Base-by-base conservation (phyloP, 1,284 basidiomycete genomes). In the Peniophora sp. region DNA sequence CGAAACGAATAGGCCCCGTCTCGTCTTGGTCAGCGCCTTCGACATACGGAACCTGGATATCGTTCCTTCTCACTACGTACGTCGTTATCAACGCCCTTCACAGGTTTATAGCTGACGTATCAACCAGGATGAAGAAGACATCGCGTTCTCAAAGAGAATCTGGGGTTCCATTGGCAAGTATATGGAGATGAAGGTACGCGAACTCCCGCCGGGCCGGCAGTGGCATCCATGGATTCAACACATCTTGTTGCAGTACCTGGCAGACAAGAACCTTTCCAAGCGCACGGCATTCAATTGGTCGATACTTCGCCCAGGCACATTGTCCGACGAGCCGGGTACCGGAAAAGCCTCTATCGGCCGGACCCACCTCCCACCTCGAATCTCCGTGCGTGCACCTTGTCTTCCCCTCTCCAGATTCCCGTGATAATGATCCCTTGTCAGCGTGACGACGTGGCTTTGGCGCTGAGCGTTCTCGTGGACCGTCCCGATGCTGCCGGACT, bases 241-340 rank as follows among this genome's bases (percentile, higher is more conserved):
- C 27, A 32, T 32, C 5, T 12, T 32, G 27, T 32, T 32, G 27
- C 5, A 88, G 60, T 79, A 83, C 61, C 76, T 81, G 53, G 85
- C 86, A 3, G 86, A 90, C 65, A 76, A 81, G 60, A 76, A 83
- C 56, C 75, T 90, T 6, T 72, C 73, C 20, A 61, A 67, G 43
- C 75, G 84, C 24, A 74, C 72, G 17, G 62, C 72, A 0, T 85
- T 90, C 67, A 73, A 81, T 43, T 89, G 78, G 78, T 82, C 80
- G 8, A 83, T 89, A 36, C 65, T 91, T 15, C 78, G 87, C 3
- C 86, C 88, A 2, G 82, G 81, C 2, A 67, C 67, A 0, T 68
- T 90, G 14, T 72, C 67, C 0, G 72, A 85, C 52, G 71, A 74
- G 1, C 68, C 77, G 1, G 79, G 79, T 0, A 74, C 69, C 1